Evolutionary conservation across 2,329 filamentous ascomycete species (phyloP).

Genomic region (Thielaviopsis musarum): DNA sequence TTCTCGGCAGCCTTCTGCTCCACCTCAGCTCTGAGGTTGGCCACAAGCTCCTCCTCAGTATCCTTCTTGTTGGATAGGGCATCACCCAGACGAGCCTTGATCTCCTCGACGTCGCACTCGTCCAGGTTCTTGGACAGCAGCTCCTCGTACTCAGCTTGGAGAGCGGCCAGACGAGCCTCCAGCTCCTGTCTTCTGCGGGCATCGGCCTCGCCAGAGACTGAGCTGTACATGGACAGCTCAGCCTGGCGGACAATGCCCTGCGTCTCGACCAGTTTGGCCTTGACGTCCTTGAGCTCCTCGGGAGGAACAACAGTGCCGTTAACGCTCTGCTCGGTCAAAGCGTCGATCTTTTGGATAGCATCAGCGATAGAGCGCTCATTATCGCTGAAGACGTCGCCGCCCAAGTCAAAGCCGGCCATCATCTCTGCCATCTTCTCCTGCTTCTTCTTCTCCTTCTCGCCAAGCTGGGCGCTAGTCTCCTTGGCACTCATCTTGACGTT

Average conservation of each 20-base stretch:
- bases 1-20: constrained; percentile 67
- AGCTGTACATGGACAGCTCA: constrained; percentile 66
- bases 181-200: constrained; percentile 57
- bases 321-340: constrained; percentile 58
- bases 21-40: constrained; percentile 63
- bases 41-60: constrained; percentile 53
- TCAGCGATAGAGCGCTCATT: constrained; percentile 76
- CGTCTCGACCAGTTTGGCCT: constrained; percentile 66
- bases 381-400: constrained; percentile 80
- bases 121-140: constrained; percentile 64
- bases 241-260: constrained; percentile 88
- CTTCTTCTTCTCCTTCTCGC: constrained; percentile 98
- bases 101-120: constrained; percentile 64
- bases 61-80: constrained; percentile 62
- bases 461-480: constrained; percentile 73
- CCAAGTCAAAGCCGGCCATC: constrained; percentile 97
- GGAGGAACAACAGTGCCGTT: constrained; percentile 64
- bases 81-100: constrained; percentile 64
- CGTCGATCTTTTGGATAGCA: constrained; percentile 69
- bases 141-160: constrained; percentile 74
- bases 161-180: constrained; percentile 53
- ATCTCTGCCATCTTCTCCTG: constrained; percentile 99
- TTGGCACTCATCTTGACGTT: constrained; percentile 95
- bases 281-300: constrained; percentile 63
- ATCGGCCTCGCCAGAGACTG: constrained; percentile 45